Percentiles rank a stretch among this genome's conserved stretches.
Conservation (phyloP, 352 stramenopile species). For the Blastocystis sp. region DNA sequence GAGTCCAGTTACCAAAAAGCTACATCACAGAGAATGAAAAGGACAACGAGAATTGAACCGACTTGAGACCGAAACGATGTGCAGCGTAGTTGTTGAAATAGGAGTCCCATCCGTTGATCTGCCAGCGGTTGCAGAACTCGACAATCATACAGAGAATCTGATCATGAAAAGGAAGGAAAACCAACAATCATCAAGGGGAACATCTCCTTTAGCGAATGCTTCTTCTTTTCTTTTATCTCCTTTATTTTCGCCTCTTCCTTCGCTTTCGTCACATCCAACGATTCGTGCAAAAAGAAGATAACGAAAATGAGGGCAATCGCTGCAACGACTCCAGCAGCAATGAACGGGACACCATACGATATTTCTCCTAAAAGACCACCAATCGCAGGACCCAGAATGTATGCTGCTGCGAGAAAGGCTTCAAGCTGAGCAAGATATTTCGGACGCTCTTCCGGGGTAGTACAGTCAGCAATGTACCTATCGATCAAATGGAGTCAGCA, state of each 20-base stretch:
- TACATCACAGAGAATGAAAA: background rate
- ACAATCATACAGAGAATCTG: conserved; percentile 19
- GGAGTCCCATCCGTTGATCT: conserved; percentile 32
- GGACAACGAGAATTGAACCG: background rate
- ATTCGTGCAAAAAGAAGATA: conserved; percentile 16
- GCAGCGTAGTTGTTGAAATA: conserved; percentile 18
- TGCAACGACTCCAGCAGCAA: conserved; percentile 11
- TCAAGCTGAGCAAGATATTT: conserved; percentile 24
- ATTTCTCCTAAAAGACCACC: conserved; percentile 49
- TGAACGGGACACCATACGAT: background rate
- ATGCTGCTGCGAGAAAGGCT: conserved; percentile 22
- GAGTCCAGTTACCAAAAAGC: conserved; percentile 1
- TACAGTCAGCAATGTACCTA: conserved; percentile 54
- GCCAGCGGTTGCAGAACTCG: conserved; percentile 35
- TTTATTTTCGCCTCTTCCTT: background rate
- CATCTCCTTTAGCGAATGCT: background rate
- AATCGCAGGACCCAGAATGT: conserved; percentile 37
- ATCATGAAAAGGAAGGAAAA: background rate
- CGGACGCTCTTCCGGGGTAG: conserved; percentile 9
- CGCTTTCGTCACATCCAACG: background rate
- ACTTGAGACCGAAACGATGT: background rate
- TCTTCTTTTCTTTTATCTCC: background rate
- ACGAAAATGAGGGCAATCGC: conserved; percentile 16
- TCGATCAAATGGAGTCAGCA: background rate
- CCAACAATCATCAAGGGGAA: background rate